These are phyloP conservation scores for Blastobotrys muscicola DNA, from an alignment of 805 yeast species.

Conservation along the genomic window DNA sequence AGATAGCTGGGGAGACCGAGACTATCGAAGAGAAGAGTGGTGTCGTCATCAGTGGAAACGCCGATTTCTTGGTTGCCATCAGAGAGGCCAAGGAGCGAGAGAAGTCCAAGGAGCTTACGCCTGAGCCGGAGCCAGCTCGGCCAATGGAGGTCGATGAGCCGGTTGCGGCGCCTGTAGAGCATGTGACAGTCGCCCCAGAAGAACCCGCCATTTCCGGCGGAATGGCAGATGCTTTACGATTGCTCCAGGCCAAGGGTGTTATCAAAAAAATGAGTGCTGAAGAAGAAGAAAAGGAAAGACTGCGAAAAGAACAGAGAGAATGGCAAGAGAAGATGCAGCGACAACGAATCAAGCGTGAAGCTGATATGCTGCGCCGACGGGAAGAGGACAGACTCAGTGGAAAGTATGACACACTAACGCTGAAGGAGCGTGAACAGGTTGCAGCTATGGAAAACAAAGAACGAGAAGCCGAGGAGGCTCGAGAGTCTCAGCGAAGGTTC, in stretches of 20 bases:
- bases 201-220: constrained; percentile 24
- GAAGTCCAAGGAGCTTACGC: constrained; percentile 2
- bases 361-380: constrained; percentile 15
- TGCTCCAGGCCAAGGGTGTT: constrained; percentile 26
- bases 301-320: constrained; percentile 16
- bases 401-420: constrained; percentile 21
- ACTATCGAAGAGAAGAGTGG: constrained; percentile 18
- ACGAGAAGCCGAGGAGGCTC: constrained; percentile 24
- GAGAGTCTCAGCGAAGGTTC: constrained; percentile 24
- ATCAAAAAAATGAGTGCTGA: constrained; percentile 17
- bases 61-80: constrained; percentile 29
- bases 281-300: constrained; percentile 16
- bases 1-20: constrained; percentile 27
- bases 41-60: constrained; percentile 35
- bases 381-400: constrained; percentile 19
- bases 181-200: constrained; percentile 11
- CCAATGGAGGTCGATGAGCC: constrained; percentile 5
- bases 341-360: constrained; percentile 14
- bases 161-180: too few relatives aligned
- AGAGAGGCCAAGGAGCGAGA: constrained; percentile 10
- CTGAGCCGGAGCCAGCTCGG: constrained; percentile 7
- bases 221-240: constrained; percentile 29
- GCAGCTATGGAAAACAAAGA: constrained; percentile 22
- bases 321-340: constrained; percentile 16
- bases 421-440: constrained; percentile 26